phyloP scores from a whole-genome alignment of 441 rosid species.

The Eruca vesicaria region DNA sequence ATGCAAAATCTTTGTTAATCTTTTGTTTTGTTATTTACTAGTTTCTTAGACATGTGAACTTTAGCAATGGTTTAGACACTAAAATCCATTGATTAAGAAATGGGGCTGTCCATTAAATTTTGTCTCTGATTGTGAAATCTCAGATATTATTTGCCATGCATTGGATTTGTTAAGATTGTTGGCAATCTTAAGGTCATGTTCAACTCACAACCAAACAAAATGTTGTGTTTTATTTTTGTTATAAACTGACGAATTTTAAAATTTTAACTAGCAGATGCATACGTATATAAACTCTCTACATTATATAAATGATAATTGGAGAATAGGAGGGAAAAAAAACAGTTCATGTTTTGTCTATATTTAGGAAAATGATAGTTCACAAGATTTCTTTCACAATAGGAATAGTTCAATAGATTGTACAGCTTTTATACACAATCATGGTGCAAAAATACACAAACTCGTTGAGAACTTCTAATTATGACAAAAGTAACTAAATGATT shows the following conservation, averaged over 20 bases:
- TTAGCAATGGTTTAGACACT: neutral
- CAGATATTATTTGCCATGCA: neutral
- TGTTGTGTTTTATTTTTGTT: neutral
- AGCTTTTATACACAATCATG: neutral
- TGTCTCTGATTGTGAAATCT: conserved; percentile 12
- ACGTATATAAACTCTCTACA: neutral
- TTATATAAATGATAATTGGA: neutral
- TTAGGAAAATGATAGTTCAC: conserved; percentile 11
- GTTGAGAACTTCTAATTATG: neutral
- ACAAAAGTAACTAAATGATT: neutral
- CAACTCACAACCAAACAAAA: conserved; percentile 9
- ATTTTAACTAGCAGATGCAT: neutral
- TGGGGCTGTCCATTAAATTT: neutral
- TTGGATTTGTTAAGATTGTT: conserved; percentile 7
- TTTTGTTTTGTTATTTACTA: conserved; percentile 22
- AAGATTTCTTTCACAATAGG: neutral
- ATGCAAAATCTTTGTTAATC: conserved; percentile 21
- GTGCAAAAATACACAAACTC: neutral
- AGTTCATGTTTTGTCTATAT: conserved; percentile 17
- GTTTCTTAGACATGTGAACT: conserved; percentile 25
- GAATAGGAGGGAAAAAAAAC: neutral
- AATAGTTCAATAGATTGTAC: neutral
- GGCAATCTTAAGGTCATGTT: conserved; percentile 6
- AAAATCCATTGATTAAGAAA: conserved; percentile 9
- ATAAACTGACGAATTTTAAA: neutral